Base-by-base conservation (phyloP, 257 asterid species). In the Orobanche coerulescens region DNA sequence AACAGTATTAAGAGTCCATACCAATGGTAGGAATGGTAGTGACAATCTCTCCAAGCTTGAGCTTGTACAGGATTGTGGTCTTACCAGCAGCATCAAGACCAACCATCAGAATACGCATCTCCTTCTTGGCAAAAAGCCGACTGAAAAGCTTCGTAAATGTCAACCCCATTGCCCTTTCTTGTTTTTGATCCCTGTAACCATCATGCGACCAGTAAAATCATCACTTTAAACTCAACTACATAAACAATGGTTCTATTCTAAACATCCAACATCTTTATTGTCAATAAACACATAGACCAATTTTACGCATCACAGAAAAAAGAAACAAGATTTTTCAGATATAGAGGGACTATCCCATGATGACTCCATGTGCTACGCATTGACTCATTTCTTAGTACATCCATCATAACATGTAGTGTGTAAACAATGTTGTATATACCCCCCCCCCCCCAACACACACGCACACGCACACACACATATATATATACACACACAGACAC, bases 51-150 rank as follows among this genome's bases (percentile, higher is more conserved):
- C 87, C 87, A 24, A 81, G 84, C 84, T 81, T 81, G 75, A 81
- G 87, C 84, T 81, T 81, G 82, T 81, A 81, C 73, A 81, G 42
- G 43, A 81, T 81, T 61, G 87, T 80, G 71, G 86, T 80, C 83
- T 80, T 80, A 80, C 86, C 85, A 72, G 86, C 83, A 15, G 83
- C 86, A 59, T 77, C 86, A 50, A 80, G 86, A 74, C 86, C 83
- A 66, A 80, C 86, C 86, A 80, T 80, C 61, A 80, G 73, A 74
- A 80, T 80, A 5, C 86, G 86, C 86, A 80, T 80, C 77, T 80
- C 86, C 77, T 75, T 81, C 83, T 81, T 81, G 68, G 87, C 87
- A 73, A 81, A 81, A 65, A 81, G 87, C 75, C 87, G 81, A 62
- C 84, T 81, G 66, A 81, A 81, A 60, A 81, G 87, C 80, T 81